These are phyloP conservation scores for Leishmania braziliensis DNA, from an alignment of 208 protist genomes.

Conservation along the genomic window DNA sequence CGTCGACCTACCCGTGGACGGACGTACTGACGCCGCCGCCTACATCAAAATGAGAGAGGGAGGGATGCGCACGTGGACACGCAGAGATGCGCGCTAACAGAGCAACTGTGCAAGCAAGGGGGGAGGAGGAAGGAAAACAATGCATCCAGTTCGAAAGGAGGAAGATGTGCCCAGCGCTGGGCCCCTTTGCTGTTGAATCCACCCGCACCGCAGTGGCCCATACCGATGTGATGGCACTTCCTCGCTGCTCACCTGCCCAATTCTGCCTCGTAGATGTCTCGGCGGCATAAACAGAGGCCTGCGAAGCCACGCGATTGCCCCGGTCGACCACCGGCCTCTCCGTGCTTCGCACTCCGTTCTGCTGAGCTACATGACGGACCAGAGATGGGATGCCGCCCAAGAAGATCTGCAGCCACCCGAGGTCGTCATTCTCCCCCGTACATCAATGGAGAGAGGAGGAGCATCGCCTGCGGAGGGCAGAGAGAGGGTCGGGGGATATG, in stretches of 20 bases:
- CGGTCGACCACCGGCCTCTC: not conserved
- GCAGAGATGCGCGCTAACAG: not conserved
- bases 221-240: not conserved
- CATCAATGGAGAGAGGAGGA: not conserved
- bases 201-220: not conserved
- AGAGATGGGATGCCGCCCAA: not conserved
- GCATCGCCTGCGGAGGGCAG: not conserved
- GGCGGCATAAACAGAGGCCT: not conserved
- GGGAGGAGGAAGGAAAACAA: not conserved
- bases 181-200: not conserved
- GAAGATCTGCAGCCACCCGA: not conserved
- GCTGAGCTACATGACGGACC: not conserved
- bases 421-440: not conserved
- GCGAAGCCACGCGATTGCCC: not conserved
- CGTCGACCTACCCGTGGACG: not conserved
- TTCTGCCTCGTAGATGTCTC: not conserved
- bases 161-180: not conserved
- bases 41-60: conserved; percentile 2
- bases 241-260: not conserved
- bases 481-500: not conserved
- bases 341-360: not conserved
- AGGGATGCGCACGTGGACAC: not conserved
- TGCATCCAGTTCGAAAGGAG: too few relatives aligned
- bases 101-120: not conserved
- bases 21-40: not conserved